Evolutionary conservation across 2,329 filamentous ascomycete genomes (phyloP), one percentile per base, ranked within the genome.

Genomic region (Botrytis byssoidea): DNA sequence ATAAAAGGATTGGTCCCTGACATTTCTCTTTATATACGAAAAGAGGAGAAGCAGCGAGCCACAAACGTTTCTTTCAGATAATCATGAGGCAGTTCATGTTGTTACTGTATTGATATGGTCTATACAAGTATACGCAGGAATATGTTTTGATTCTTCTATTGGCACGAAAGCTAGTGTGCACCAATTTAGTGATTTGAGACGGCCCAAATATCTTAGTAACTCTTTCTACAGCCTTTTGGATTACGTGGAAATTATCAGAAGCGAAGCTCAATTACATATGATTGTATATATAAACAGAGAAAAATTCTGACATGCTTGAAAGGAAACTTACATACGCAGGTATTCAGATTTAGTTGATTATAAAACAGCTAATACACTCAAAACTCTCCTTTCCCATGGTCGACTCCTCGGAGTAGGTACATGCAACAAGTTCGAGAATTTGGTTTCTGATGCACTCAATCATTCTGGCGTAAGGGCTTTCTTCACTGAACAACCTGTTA

Each of bases 371-470:
- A 7, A 67, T 7, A 4, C 14, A 51, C 25, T 37, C 4, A 37
- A 7, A 51, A 2, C 1, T 4, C 6, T 6, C 3, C 16, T 6
- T 9, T 1, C 3, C 14, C 12, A 4, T 4, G 16, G 7, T 12
- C 20, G 6, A 67, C 14, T 12, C 8, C 2, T n/a, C 1, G 22
- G 25, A n/a, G 3, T 4, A 22, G 22, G 14, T 6, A 68, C 1
- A 20, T 22, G 7, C 5, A 10, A 22, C 1, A 6, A 25, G 2
- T 4, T 22, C 12, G 14, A 12, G 0, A 3, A n/a, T 20, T 68
- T 14, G 2, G 18, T 9, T 16, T 22, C 8, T 25, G 16, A 55
- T 29, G 25, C 22, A 37, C 16, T 7, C 8, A 20, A 16, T 29
- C 7, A 37, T 9, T 40, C 29, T 18, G 3, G 4, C 7, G 4